A percentile compares a stretch with the other conserved stretches of the same genome.
Conservation (phyloP, 331 rosid genomes). For the Malus hybrid region DNA sequence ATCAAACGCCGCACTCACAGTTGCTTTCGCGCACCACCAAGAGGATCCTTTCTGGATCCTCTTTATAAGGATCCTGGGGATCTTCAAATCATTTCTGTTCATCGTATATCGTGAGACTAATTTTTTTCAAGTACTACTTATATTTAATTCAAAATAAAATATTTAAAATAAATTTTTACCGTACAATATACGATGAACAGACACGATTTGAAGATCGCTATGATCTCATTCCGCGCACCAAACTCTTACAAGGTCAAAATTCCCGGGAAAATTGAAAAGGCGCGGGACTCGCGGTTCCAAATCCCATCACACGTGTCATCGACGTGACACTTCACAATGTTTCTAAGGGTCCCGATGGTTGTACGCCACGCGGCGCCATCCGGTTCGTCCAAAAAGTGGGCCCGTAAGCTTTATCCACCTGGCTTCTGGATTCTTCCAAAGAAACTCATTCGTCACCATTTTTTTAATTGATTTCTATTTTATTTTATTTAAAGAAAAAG, state of each 20-base stretch:
- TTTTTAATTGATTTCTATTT: not conserved
- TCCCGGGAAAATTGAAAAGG: not conserved
- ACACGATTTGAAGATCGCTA: too few relatives aligned
- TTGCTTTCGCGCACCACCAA: not conserved
- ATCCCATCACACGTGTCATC: not conserved
- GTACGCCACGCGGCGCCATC: slow-evolving; percentile 24
- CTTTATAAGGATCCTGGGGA: too few relatives aligned
- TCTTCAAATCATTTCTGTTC: too few relatives aligned
- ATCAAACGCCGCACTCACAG: not conserved
- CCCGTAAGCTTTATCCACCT: slow-evolving; percentile 45
- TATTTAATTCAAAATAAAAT: too few relatives aligned
- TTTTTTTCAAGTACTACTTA: too few relatives aligned
- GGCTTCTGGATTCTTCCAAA: slow-evolving; percentile 49
- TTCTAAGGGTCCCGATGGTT: not conserved
- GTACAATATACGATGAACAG: too few relatives aligned
- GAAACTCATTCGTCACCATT: slow-evolving; percentile 22
- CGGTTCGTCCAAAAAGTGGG: slow-evolving; percentile 18
- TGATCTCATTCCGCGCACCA: not conserved
- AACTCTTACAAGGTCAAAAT: not conserved
- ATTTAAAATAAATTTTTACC: too few relatives aligned
- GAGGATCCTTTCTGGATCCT: too few relatives aligned
- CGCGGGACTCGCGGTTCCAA: not conserved
- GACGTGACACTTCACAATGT: not conserved
- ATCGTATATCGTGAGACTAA: too few relatives aligned
- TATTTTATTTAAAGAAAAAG: not conserved